Evolutionary conservation across 176 grass and related monocot species (phyloP).

Genomic region (Triticum turgidum): DNA sequence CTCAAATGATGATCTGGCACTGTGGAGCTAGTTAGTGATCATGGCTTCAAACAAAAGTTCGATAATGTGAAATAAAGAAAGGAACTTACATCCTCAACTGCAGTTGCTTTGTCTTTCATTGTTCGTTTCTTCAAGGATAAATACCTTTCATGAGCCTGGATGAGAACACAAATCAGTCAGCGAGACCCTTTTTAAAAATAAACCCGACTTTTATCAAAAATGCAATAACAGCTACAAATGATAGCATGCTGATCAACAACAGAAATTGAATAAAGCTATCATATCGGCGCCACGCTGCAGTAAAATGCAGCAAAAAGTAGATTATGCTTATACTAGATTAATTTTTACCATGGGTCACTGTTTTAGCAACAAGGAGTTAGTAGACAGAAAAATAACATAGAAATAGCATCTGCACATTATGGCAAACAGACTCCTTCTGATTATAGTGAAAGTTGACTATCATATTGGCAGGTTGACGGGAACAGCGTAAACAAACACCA

Average conservation of each 20-base stretch:
- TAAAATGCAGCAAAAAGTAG: not conserved
- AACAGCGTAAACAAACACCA: not conserved
- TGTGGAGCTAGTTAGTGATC: conserved; percentile 61
- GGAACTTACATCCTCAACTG: conserved; percentile 84
- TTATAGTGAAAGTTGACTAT: not conserved
- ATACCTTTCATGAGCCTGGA: conserved; percentile 82
- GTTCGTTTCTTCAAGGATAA: conserved; percentile 93
- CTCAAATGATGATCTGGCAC: conserved; percentile 95
- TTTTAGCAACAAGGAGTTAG: not conserved
- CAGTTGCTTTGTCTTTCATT: conserved; percentile 65
- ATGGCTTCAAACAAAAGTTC: conserved; percentile 5
- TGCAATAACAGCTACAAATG: not conserved
- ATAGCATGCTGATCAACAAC: not conserved
- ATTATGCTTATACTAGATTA: not conserved
- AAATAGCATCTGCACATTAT: not conserved
- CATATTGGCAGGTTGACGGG: not conserved
- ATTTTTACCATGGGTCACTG: not conserved
- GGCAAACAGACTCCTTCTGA: not conserved
- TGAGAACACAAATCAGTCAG: conserved; percentile 24
- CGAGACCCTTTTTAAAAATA: conserved; percentile 20
- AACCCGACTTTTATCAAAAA: not conserved
- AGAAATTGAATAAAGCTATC: conserved; percentile 24
- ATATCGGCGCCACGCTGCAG: not conserved
- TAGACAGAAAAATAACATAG: not conserved
- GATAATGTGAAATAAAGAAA: conserved; percentile 23